Percentiles rank a stretch among this genome's conserved stretches.
Evolutionary conservation across 805 yeast species (phyloP).

Genomic region (Ogataea pignaliae): DNA sequence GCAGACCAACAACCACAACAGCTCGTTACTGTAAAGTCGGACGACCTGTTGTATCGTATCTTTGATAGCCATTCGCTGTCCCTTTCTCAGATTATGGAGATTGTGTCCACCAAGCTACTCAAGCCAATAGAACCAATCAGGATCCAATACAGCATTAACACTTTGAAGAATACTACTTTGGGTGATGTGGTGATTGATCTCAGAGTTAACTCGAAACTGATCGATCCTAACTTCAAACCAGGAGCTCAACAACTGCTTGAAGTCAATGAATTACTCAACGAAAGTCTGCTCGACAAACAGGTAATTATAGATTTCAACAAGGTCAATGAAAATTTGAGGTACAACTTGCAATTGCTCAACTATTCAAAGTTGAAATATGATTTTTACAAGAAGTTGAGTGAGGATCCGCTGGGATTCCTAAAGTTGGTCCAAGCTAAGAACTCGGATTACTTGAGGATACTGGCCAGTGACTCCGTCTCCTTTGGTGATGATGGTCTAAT

Average conservation of each 20-base stretch:
- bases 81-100: conserved; percentile 69
- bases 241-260: conserved; percentile 33
- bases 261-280: conserved; percentile 39
- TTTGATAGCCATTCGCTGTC: conserved; percentile 51
- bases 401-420: conserved; percentile 74
- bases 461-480: conserved; percentile 65
- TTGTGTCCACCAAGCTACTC: conserved; percentile 61
- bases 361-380: conserved; percentile 62
- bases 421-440: conserved; percentile 75
- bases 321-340: conserved; percentile 33
- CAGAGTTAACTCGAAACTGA: conserved; percentile 42
- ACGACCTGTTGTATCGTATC: conserved; percentile 41
- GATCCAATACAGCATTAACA: conserved; percentile 69
- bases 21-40: conserved; percentile 33
- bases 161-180: conserved; percentile 70
- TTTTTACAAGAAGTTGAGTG: conserved; percentile 68
- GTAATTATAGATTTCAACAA: conserved; percentile 35
- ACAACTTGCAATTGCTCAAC: conserved; percentile 50
- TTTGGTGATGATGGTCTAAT: conserved; percentile 26
- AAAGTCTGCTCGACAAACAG: conserved; percentile 40
- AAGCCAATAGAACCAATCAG: conserved; percentile 77
- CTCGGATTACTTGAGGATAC: conserved; percentile 75
- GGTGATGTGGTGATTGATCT: conserved; percentile 82
- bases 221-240: conserved; percentile 35
- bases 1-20: conserved; percentile 19